Base-by-base conservation (phyloP, 805 yeast genomes). In the Hanseniaspora pseudoguilliermondii region DNA sequence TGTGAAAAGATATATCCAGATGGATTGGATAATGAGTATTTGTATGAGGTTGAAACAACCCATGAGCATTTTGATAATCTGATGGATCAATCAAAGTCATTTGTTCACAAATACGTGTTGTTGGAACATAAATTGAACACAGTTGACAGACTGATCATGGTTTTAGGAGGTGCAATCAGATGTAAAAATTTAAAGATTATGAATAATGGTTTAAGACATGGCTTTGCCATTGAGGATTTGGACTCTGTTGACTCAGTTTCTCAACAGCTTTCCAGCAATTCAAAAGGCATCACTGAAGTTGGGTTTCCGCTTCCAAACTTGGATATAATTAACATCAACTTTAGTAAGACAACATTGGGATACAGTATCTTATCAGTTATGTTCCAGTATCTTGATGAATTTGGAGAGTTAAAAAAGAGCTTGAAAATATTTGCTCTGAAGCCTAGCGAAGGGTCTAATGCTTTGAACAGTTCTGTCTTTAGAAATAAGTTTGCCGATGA, bases 161-260 rank as follows among this genome's bases (percentile, higher is more conserved):
- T 83, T 35, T 70, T 93, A 18, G 97, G 98, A 16, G 84, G 90
- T 21, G 74, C 75, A 16, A 83, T 90, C 60, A 86, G 81, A 59
- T 83, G 83, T 47, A 72, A 80, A 1, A 74, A 77, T 55, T 78
- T 86, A n/a, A 96, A 97, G 9, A 81, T 89, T 0, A 71, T 95
- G 10, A 95, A 97, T 8, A 79, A 77, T 62, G 95, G 96, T 32
- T 71, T 93, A 57, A 89, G 86, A 61, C 76, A 78, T 57, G 98
- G 98, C 0, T 95, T 95, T 67, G 80, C 84, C 15, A 64, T 78
- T 56, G 78, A 78, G 51, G 81, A 82, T 66, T 67, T 80, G 38
- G 70, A 71, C 32, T 65, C 69, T 54, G 69, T 76, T 6, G 43
- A 44, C 2, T 10, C 40, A n/a, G 18, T 21, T 15, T 34, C 35